Conservation (phyloP, 2,329 filamentous ascomycete species). For the Fusarium nelsonii region DNA sequence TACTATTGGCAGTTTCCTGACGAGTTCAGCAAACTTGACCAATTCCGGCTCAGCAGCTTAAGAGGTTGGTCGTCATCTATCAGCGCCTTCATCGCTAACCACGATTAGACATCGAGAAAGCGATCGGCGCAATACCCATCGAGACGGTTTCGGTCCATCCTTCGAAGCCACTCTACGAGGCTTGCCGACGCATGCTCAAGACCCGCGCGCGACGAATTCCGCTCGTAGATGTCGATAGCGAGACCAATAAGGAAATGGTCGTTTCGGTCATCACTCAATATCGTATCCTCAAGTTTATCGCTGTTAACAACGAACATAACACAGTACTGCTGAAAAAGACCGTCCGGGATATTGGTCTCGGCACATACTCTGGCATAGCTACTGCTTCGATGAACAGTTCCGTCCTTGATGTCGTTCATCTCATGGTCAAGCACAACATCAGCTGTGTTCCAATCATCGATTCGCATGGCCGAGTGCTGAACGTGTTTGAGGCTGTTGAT, state of each 20-base stretch:
- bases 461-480: slow-evolving; percentile 80
- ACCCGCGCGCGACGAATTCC: slow-evolving; percentile 94
- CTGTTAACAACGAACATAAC: slow-evolving; percentile 88
- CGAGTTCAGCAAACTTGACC: slow-evolving; percentile 88
- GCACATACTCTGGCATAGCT: slow-evolving; percentile 83
- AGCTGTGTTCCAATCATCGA: slow-evolving; percentile 95
- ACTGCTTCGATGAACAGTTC: slow-evolving; percentile 90
- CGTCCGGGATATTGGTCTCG: slow-evolving; percentile 84
- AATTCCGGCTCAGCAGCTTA: slow-evolving; percentile 91
- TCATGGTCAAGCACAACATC: slow-evolving; percentile 93
- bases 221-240: slow-evolving; percentile 91
- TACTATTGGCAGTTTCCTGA: slow-evolving; percentile 99
- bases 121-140: slow-evolving; percentile 88
- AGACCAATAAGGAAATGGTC: slow-evolving; percentile 91
- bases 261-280: slow-evolving; percentile 98
- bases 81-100: slow-evolving; percentile 35
- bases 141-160: slow-evolving; percentile 98
- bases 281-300: slow-evolving; percentile 97
- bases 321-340: slow-evolving; percentile 91
- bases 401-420: slow-evolving; percentile 93
- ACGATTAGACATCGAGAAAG: slow-evolving; percentile 86
- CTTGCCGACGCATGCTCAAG: slow-evolving; percentile 92
- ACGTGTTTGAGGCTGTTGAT: slow-evolving; percentile 98
- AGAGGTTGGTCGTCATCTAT: slow-evolving; percentile 71
- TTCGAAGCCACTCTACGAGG: slow-evolving; percentile 90